phyloP scores from a whole-genome alignment of 495 filamentous ascomycete species.

The Monascus purpureus region DNA sequence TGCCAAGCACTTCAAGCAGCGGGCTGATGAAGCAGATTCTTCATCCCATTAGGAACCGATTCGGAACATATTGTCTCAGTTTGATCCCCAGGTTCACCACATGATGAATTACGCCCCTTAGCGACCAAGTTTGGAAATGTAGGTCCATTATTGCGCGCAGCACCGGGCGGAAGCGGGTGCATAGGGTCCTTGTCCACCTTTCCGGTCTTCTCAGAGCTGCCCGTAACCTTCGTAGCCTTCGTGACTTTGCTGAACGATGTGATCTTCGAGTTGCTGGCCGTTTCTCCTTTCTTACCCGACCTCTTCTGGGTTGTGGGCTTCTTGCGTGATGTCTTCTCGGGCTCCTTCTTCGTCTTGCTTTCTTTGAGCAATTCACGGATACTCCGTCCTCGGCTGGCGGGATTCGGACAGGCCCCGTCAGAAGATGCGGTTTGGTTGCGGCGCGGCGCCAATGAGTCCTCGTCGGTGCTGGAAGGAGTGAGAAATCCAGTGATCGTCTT shows the following conservation, averaged over 20 bases:
- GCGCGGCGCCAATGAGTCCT: conserved; percentile 11
- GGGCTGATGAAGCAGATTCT: conserved; percentile 15
- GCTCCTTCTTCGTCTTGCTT: conserved; percentile 6
- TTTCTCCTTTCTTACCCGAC: conserved; percentile 10
- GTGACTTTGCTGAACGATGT: conserved; percentile 25
- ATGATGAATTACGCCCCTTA: conserved; percentile 5
- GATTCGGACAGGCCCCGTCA: conserved; percentile 11
- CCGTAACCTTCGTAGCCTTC: conserved; percentile 16
- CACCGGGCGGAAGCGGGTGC: conserved; percentile 24
- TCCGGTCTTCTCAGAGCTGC: conserved; percentile 8
- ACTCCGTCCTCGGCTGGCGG: conserved; percentile 15
- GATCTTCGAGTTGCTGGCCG: conserved; percentile 19
- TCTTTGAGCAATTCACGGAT: conserved; percentile 18
- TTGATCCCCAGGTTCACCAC: conserved; percentile 8
- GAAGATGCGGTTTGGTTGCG: conserved; percentile 5
- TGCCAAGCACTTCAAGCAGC: no score
- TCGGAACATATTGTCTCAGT: conserved; percentile 24
- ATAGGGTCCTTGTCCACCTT: conserved; percentile 21
- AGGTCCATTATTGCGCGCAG: conserved; percentile 27
- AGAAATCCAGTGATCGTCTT: conserved; percentile 35
- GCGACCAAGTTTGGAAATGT: conserved; percentile 12
- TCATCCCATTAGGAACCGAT: conserved; percentile 24
- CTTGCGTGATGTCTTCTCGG: conserved; percentile 13
- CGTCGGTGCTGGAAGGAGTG: conserved; percentile 44
- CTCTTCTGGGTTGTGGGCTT: conserved; percentile 8